Conservation (phyloP, 2,329 filamentous ascomycete genomes). For the Zalaria obscura region DNA sequence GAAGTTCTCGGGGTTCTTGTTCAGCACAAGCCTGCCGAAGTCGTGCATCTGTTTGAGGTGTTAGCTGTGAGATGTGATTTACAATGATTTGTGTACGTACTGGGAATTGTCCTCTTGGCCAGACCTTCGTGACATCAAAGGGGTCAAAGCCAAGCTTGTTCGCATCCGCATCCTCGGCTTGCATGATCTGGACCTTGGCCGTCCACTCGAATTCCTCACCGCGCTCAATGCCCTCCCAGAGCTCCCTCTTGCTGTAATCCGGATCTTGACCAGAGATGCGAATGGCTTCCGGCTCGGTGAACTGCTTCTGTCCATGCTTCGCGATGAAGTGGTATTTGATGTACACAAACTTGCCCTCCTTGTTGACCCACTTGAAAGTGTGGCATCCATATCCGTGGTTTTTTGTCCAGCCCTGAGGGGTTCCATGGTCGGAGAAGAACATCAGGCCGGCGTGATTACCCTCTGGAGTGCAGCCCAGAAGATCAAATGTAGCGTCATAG, state of each 20-base stretch:
- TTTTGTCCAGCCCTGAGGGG: constrained; percentile 30
- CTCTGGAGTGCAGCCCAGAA: constrained; percentile 35
- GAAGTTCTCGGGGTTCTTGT: constrained; percentile 41
- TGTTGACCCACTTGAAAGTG: constrained; percentile 34
- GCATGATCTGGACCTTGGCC: constrained; percentile 31
- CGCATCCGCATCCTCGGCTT: constrained; percentile 30
- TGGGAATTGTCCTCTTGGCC: constrained; percentile 34
- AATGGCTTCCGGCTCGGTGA: constrained; percentile 30
- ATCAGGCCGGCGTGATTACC: constrained; percentile 34
- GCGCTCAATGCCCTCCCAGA: constrained; percentile 29
- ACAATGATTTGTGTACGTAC: neutral
- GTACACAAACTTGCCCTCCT: constrained; percentile 34
- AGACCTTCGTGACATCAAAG: constrained; percentile 41
- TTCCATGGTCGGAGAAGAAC: constrained; percentile 38
- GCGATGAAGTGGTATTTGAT: constrained; percentile 37
- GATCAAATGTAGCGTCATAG: constrained; percentile 33
- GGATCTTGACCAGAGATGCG: constrained; percentile 34
- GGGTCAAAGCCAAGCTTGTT: constrained; percentile 37
- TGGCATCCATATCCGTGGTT: constrained; percentile 32
- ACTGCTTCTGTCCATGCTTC: constrained; percentile 33
- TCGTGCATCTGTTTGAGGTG: constrained; percentile 21
- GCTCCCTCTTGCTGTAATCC: constrained; percentile 34
- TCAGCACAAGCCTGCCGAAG: constrained; percentile 36
- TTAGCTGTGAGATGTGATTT: neutral
- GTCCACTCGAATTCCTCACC: constrained; percentile 30